Base-by-base conservation (phyloP, 306 rosid genomes). In the Prunus campanulata region DNA sequence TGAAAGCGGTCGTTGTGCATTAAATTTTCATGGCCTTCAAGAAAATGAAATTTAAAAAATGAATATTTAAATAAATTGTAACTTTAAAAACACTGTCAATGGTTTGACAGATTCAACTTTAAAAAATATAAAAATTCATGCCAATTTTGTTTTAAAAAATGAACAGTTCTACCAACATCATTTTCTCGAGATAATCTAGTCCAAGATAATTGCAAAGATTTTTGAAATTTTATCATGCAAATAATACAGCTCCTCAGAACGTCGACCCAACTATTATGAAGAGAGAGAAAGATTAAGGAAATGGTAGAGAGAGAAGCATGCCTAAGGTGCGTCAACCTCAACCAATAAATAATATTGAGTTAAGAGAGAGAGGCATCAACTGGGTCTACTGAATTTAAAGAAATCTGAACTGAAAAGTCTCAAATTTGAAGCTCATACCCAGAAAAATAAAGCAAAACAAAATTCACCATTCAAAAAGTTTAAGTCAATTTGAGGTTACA, bases 1-100 rank as follows among this genome's bases (percentile, higher is more conserved):
- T 84, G 91, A 78, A 79, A 81, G 81, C 3, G 78, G 83, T 66
- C 47, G 86, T 15, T 85, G 83, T 19, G 84, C 88, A 85, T 82
- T 85, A 72, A 88, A 87, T 88, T 72, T 46, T 19, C 74, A 77
- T 60, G 77, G 78, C 35, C 82, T 48, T 46, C 77, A 20, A 69
- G 56, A 62, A 46, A 32, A 9, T 42, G 27, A 57, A 18, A 50
- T 25, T 32, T 32, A 47, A 5, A 74, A 25, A 62, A 25, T 69
- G 54, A 27, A 19, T 22, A 44, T n/a, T 39, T 42, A 51, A 44
- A 18, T 51, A 72, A 74, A 30, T 62, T 50, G 78, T 39, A 70
- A 70, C 83, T 81, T 77, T 8, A 24, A 54, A 51, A 74, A 12
- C 68, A 78, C 75, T 49, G n/a, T 65, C 70, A 60, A 75, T 66